phyloP scores from a whole-genome alignment of 73 alveolate species.

The Tetrahymena elliotti region DNA sequence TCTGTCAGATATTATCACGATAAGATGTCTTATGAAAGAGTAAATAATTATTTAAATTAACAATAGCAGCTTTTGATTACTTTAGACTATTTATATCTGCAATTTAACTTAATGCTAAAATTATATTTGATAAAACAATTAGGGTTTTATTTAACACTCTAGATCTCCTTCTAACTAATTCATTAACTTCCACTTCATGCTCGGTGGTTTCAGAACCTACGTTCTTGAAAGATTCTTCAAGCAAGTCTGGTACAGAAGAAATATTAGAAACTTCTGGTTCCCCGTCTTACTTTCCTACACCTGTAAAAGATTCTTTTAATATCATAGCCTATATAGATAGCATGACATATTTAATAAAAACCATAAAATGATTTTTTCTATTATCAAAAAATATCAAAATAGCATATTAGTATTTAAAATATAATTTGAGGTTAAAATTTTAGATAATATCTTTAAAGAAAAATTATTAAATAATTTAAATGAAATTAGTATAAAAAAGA shows the following conservation, averaged over 20 bases:
- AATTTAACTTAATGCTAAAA: background rate
- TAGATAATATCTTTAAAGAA: background rate
- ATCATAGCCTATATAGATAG: background rate
- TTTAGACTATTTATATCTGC: background rate
- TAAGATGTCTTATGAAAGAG: slow-evolving; percentile 40
- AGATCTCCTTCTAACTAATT: slow-evolving; percentile 26
- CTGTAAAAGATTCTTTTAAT: background rate
- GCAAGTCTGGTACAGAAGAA: slow-evolving; percentile 40
- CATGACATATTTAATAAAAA: no score
- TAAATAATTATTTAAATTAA: background rate
- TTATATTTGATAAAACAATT: background rate
- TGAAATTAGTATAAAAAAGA: background rate
- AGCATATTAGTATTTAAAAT: background rate
- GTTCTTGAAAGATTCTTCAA: slow-evolving; percentile 24
- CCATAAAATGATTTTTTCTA: no score
- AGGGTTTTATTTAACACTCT: slow-evolving; percentile 46
- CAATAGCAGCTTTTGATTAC: background rate
- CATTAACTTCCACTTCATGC: slow-evolving; percentile 37
- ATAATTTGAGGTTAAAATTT: background rate
- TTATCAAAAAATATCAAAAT: background rate
- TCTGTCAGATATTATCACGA: slow-evolving; percentile 29
- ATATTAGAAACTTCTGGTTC: slow-evolving; percentile 45
- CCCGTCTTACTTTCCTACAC: slow-evolving; percentile 26
- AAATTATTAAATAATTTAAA: background rate
- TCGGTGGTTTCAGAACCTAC: slow-evolving; percentile 34